These are phyloP conservation scores for Ichthyophthirius multifiliis DNA, from an alignment of 169 alveolate species.

Conservation along the genomic window DNA sequence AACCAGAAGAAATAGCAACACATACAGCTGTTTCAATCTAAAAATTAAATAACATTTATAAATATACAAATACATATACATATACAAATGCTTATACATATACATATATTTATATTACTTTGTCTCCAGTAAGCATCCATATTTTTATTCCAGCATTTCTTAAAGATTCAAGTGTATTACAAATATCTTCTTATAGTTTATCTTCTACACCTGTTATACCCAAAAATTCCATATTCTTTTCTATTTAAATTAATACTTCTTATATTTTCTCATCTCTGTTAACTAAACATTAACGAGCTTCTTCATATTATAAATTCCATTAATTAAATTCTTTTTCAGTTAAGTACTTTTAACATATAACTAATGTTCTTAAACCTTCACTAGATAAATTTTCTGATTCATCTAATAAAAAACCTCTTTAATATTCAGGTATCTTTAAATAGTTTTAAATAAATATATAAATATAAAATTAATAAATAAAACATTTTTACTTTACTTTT, in stretches of 20 bases:
- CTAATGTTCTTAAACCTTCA: slow-evolving; percentile 85
- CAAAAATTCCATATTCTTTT: slow-evolving; percentile 88
- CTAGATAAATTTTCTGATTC: slow-evolving; percentile 12
- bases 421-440: slow-evolving; percentile 14
- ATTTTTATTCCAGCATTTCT: slow-evolving; percentile 96
- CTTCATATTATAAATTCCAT: slow-evolving; percentile 43
- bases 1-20: slow-evolving; percentile 95
- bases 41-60: too few relatives aligned
- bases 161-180: slow-evolving; percentile 91
- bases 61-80: too few relatives aligned
- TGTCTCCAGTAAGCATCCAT: slow-evolving; percentile 99
- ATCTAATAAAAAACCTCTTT: slow-evolving; percentile 43
- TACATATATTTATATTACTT: slow-evolving; percentile 38
- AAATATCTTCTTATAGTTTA: slow-evolving; percentile 94
- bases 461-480: neutral
- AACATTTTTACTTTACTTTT: slow-evolving; percentile 45
- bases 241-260: slow-evolving; percentile 56
- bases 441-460: neutral
- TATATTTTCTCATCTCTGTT: slow-evolving; percentile 59
- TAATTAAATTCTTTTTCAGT: slow-evolving; percentile 38
- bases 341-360: slow-evolving; percentile 51
- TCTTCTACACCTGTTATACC: slow-evolving; percentile 98
- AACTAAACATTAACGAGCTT: slow-evolving; percentile 49
- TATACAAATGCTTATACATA: too few relatives aligned
- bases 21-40: slow-evolving; percentile 98